Evolutionary conservation across 106 monocot genomes (phyloP).

Genomic region (Dendrobium nobile): DNA sequence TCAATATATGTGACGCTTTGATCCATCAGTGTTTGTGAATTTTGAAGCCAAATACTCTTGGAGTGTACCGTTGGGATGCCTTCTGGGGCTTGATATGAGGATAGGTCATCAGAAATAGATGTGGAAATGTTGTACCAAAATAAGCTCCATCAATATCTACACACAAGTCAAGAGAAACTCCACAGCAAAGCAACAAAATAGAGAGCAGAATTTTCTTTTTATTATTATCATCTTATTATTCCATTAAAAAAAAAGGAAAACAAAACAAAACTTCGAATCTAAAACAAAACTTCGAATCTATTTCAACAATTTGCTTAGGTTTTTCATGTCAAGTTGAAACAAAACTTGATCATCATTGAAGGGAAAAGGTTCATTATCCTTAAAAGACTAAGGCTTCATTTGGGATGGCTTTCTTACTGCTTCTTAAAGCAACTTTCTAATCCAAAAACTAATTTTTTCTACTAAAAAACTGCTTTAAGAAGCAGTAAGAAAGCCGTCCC

Average conservation of each 20-base stretch:
- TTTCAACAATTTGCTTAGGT: no score
- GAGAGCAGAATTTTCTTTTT: not conserved
- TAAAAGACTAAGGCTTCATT: no score
- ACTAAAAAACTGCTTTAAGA: no score
- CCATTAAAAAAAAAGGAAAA: not conserved
- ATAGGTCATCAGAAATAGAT: constrained; percentile 17
- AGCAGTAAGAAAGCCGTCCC: no score
- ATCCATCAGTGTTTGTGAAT: constrained; percentile 13
- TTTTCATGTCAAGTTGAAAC: not conserved
- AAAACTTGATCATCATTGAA: not conserved
- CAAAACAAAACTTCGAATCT: not conserved
- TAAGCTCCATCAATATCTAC: constrained; percentile 16
- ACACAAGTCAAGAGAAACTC: not conserved
- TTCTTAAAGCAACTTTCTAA: no score
- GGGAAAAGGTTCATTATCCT: not conserved
- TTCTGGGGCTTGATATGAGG: constrained; percentile 10
- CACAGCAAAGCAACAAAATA: not conserved
- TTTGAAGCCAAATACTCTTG: constrained; percentile 19
- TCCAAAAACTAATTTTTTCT: no score
- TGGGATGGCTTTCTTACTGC: no score
- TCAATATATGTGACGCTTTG: not conserved
- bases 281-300: no score
- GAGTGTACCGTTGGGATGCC: constrained; percentile 16
- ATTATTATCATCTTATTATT: not conserved
- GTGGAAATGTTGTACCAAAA: constrained; percentile 17